Evolutionary conservation across 345 rosid species (phyloP).

Genomic region (Streptanthus diversifolius): DNA sequence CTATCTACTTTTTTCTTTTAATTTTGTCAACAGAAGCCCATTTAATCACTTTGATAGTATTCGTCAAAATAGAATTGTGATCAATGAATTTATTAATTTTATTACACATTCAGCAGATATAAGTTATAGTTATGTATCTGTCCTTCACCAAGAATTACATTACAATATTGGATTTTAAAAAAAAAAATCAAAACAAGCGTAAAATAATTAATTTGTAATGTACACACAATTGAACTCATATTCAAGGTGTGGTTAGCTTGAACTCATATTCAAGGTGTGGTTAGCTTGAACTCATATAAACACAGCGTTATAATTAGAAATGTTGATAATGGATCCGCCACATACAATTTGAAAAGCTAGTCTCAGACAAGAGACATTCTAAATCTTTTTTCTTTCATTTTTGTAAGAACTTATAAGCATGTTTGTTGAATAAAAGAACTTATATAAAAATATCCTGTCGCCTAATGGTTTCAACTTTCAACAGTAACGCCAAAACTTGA

Average conservation of each 20-base stretch:
- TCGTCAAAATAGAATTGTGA: background rate
- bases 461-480: background rate
- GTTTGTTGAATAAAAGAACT: background rate
- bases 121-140: background rate
- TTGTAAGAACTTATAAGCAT: background rate
- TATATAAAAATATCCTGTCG: background rate
- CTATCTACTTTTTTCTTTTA: background rate
- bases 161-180: background rate
- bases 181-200: background rate
- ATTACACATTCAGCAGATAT: background rate
- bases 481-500: background rate
- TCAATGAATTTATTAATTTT: background rate
- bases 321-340: background rate
- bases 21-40: background rate
- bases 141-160: background rate
- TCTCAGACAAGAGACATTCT: background rate
- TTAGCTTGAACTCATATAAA: background rate
- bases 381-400: background rate
- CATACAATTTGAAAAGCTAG: background rate
- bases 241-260: too few relatives aligned
- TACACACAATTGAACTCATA: background rate
- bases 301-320: background rate
- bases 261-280: background rate
- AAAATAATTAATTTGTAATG: background rate
- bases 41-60: conserved; percentile 13